phyloP scores from a whole-genome alignment of 805 yeast species.

The Candida morakotiae region DNA sequence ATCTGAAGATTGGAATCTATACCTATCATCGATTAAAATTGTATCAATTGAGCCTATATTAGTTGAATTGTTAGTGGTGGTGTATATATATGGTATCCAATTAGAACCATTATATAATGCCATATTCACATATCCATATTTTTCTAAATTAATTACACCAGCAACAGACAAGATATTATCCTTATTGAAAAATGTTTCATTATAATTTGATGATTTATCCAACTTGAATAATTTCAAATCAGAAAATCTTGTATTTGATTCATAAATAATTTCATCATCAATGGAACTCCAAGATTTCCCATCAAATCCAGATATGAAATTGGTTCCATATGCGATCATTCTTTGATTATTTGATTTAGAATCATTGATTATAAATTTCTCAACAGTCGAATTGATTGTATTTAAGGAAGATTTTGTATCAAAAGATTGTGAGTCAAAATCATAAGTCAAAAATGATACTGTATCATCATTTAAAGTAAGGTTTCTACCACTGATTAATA shows the following conservation, averaged over 20 bases:
- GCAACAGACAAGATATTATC: slow-evolving; percentile 49
- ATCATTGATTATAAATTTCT: slow-evolving; percentile 46
- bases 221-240: slow-evolving; percentile 44
- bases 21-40: slow-evolving; percentile 31
- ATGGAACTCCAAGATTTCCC: slow-evolving; percentile 47
- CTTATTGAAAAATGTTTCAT: slow-evolving; percentile 37
- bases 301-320: slow-evolving; percentile 39
- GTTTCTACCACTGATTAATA: slow-evolving; percentile 47
- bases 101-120: slow-evolving; percentile 61
- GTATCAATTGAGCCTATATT: slow-evolving; percentile 26
- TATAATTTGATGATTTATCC: slow-evolving; percentile 22
- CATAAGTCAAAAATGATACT: slow-evolving; percentile 48
- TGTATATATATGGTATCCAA: slow-evolving; percentile 65
- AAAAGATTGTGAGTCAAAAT: slow-evolving; percentile 41
- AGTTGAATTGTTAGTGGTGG: slow-evolving; percentile 18
- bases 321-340: slow-evolving; percentile 29
- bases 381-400: slow-evolving; percentile 19
- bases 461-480: slow-evolving; percentile 34
- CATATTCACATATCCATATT: slow-evolving; percentile 54
- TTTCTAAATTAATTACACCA: slow-evolving; percentile 48
- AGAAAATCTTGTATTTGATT: slow-evolving; percentile 32
- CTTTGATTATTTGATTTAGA: slow-evolving; percentile 29
- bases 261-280: slow-evolving; percentile 25
- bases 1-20: slow-evolving; percentile 31
- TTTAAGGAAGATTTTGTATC: slow-evolving; percentile 17